These are phyloP conservation scores for Nakazawaea ambrosiae DNA, from an alignment of 805 yeast genomes.

Conservation along the genomic window DNA sequence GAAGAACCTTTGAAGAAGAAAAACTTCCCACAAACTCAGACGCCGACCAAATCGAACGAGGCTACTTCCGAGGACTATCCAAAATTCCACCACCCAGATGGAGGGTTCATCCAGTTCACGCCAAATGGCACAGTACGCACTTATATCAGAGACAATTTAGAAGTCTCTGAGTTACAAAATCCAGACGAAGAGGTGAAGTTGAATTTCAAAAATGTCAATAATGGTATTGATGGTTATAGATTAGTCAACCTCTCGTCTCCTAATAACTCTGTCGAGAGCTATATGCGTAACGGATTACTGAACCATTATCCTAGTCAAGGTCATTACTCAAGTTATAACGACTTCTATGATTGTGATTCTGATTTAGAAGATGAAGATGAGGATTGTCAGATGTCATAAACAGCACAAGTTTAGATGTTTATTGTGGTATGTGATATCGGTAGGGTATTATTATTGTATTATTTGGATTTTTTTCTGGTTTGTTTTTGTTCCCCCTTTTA, in stretches of 20 bases:
- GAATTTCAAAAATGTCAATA: slow-evolving; percentile 22
- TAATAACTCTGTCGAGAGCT: slow-evolving; percentile 25
- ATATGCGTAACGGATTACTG: slow-evolving; percentile 25
- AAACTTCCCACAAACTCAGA: slow-evolving; percentile 9
- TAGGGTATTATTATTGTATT: no score
- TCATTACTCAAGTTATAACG: not conserved
- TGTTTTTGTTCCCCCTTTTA: no score
- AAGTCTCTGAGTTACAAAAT: slow-evolving; percentile 43
- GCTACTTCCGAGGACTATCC: slow-evolving; percentile 41
- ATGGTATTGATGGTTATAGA: slow-evolving; percentile 31
- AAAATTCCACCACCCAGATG: slow-evolving; percentile 52
- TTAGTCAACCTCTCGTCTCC: slow-evolving; percentile 20
- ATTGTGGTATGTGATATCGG: no score
- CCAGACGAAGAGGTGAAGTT: slow-evolving; percentile 20
- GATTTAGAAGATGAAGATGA: slow-evolving; percentile 19
- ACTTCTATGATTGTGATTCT: slow-evolving; percentile 18
- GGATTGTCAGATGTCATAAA: not conserved
- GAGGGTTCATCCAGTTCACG: slow-evolving; percentile 53
- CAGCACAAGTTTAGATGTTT: no score
- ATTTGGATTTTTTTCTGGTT: no score
- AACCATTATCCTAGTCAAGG: not conserved
- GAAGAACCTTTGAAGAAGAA: slow-evolving; percentile 23
- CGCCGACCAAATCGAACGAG: slow-evolving; percentile 18
- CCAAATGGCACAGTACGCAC: slow-evolving; percentile 57
- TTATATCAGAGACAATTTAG: slow-evolving; percentile 33